These are phyloP conservation scores for Cyclotella atomus DNA, from an alignment of 108 stramenopile species.

Conservation along the genomic window DNA sequence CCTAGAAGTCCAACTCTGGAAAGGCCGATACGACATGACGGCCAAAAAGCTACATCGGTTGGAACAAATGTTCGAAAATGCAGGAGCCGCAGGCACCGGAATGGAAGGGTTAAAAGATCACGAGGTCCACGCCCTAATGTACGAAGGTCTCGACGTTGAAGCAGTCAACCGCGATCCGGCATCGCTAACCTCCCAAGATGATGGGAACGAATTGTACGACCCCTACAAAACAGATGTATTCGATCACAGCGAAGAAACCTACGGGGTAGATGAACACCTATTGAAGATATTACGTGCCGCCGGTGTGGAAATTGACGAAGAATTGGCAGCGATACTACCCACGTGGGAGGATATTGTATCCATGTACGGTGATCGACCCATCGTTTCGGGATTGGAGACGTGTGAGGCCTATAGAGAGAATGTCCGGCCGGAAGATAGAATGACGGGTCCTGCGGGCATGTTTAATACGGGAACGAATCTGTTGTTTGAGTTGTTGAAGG, in stretches of 20 bases:
- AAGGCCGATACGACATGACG: conserved; percentile 32
- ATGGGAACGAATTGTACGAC: conserved; percentile 13
- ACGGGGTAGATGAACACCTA: conserved; percentile 50
- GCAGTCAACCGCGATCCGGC: conserved; percentile 2
- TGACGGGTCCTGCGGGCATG: conserved; percentile 60
- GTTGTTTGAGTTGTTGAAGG: conserved; percentile 65
- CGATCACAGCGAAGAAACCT: conserved; percentile 18
- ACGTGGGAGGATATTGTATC: conserved; percentile 66
- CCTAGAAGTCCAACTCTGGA: conserved; percentile 21
- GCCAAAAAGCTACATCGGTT: conserved; percentile 4
- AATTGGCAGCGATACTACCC: conserved; percentile 57
- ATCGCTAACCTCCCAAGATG: conserved; percentile 8
- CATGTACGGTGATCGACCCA: conserved; percentile 58
- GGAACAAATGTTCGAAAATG: not conserved
- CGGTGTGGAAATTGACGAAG: conserved; percentile 52
- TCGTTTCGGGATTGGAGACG: conserved; percentile 62
- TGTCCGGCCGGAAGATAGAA: conserved; percentile 25
- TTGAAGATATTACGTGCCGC: conserved; percentile 57
- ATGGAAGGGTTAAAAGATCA: not conserved
- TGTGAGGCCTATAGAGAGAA: conserved; percentile 58
- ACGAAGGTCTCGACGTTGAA: conserved; percentile 10
- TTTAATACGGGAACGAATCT: conserved; percentile 87
- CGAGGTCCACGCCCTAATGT: conserved; percentile 20
- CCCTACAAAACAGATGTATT: conserved; percentile 16
- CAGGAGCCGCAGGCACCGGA: not conserved